Evolutionary conservation across 345 rosid species (phyloP).

Genomic region (Conringia planisiliqua): DNA sequence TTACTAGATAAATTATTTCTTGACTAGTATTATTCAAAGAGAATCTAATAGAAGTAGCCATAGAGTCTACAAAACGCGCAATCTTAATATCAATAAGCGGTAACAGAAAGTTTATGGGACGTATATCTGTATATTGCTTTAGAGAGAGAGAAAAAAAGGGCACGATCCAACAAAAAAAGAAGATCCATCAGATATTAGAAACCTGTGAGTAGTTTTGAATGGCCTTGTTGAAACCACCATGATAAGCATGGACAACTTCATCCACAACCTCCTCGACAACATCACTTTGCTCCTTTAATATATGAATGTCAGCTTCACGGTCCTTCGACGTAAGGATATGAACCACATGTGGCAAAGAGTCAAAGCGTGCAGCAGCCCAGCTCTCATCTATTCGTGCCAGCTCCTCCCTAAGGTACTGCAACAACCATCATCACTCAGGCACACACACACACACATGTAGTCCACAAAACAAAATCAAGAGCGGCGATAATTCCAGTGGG

Average conservation of each 20-base stretch:
- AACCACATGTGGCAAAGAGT: constrained; percentile 95
- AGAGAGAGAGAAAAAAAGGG: background rate
- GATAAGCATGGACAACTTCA: constrained; percentile 98
- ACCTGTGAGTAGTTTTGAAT: constrained; percentile 99
- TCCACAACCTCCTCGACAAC: constrained; percentile 98
- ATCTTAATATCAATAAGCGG: background rate
- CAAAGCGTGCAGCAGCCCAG: constrained; percentile 96
- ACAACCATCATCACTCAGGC: constrained; percentile 30
- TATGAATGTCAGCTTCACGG: constrained; percentile 74
- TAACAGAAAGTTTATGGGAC: background rate
- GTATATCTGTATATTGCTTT: background rate
- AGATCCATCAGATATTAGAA: constrained; percentile 10
- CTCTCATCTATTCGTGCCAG: constrained; percentile 73
- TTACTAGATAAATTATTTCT: background rate
- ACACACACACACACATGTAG: constrained; percentile 9
- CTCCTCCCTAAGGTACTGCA: constrained; percentile 86
- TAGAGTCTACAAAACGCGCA: background rate
- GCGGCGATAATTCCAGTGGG: background rate
- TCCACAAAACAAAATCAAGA: constrained; percentile 13
- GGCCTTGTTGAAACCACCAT: constrained; percentile 95
- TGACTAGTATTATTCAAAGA: background rate
- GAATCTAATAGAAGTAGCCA: constrained; percentile 1
- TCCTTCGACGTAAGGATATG: constrained; percentile 92
- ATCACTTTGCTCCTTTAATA: constrained; percentile 86
- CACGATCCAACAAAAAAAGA: background rate